These are phyloP conservation scores for Hippophae gyantsensis DNA, from an alignment of 306 rosid genomes.

Conservation along the genomic window DNA sequence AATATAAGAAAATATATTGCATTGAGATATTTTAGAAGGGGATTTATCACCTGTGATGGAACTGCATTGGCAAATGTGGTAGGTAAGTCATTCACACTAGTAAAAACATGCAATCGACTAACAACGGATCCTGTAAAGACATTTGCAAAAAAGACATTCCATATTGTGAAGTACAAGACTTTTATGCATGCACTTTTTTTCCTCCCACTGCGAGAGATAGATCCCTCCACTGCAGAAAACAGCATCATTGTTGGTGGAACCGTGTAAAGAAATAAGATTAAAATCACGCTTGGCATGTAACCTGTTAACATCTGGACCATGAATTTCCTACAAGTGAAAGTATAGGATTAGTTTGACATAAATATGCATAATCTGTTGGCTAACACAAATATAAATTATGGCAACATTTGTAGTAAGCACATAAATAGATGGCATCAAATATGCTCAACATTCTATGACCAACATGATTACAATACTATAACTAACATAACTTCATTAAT, in stretches of 20 bases:
- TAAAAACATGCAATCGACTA: conserved; percentile 46
- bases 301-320: conserved; percentile 68
- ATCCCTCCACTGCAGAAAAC: conserved; percentile 69
- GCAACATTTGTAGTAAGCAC: no score
- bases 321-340: conserved; percentile 42
- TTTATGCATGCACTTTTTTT: conserved; percentile 83
- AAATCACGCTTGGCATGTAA: conserved; percentile 86
- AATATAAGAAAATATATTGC: background rate
- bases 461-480: no score
- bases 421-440: no score
- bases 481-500: background rate
- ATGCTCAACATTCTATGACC: no score
- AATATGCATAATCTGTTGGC: conserved; percentile 2
- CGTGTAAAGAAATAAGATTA: conserved; percentile 46
- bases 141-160: conserved; percentile 93
- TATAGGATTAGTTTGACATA: conserved; percentile 12
- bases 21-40: conserved; percentile 1
- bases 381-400: background rate
- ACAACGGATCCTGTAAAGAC: conserved; percentile 74
- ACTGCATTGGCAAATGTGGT: conserved; percentile 71
- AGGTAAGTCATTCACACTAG: conserved; percentile 67
- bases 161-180: conserved; percentile 76
- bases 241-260: conserved; percentile 84
- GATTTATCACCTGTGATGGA: conserved; percentile 67
- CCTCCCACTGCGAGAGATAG: conserved; percentile 78